Evolutionary conservation across 495 filamentous ascomycete species (phyloP), one percentile per base, ranked within the genome.

Genomic region (Mytilinidion resinicola): DNA sequence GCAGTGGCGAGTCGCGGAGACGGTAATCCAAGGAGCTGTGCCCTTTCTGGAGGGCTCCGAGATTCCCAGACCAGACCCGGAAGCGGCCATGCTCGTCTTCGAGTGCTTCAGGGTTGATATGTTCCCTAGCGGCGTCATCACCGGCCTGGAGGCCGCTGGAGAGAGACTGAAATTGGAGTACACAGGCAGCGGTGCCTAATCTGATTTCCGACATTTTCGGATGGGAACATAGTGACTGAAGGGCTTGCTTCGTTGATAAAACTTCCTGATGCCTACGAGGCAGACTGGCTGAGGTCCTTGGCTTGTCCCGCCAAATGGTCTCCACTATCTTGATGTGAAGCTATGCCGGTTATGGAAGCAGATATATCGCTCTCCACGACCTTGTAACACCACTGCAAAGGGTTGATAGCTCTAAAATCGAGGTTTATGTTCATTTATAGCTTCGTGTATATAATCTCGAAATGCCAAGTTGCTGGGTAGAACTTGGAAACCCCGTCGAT

Each of bases 1-100:
- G 56, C 19, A 66, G 55, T 35, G 63, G 63, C 1, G 63, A 66
- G 20, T 66, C 63, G 30, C 63, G 59, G 1, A 66, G 52, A 25
- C 63, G 63, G 36, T 66, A 66, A 46, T 66, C 63, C 21, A 62
- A 21, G 4, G 59, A 59, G 37, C 63, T 66, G 33, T 66, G 63
- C 14, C 63, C 63, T 34, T 66, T 66, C 41, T 66, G 63, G 44
- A 66, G 51, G 2, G 63, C 63, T 4, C 63, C 63, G 9, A 66
- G 51, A 49, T 66, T 66, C 4, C 63, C 63, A 12, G 59, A 52
- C 63, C 63, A 66, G 19, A 66, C 63, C 47, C 63, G 42, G 30
- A 66, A 62, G 44, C 63, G 51, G 33, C 63, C 63, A 42, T 62
- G 56, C 42, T 66, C 63, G 37, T 66, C 63, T 15, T 60, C 51